Conservation (phyloP, 2,329 filamentous ascomycete genomes). For the Microdochium bolleyi region DNA sequence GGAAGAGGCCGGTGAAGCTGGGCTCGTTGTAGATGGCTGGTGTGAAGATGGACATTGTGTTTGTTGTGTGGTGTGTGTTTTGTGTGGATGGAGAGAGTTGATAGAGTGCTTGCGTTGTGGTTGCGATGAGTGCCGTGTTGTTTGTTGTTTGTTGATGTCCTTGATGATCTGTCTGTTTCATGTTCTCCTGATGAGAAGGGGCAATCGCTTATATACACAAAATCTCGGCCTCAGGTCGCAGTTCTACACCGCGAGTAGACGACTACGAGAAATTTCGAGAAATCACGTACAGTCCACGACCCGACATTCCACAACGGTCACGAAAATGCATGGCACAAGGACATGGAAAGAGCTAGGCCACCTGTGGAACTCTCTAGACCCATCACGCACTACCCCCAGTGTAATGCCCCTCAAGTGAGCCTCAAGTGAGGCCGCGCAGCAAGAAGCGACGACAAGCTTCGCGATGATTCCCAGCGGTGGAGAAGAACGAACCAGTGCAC, state of each 20-base stretch:
- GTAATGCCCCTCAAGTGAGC: no score
- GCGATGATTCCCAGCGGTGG: no score
- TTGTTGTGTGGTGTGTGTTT: not conserved
- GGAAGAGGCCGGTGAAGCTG: conserved; percentile 3
- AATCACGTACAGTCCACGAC: not conserved
- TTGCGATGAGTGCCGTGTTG: not conserved
- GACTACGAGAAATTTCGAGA: not conserved
- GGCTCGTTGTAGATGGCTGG: conserved; percentile 2
- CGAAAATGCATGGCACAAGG: no score
- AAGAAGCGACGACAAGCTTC: no score
- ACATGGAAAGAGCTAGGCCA: no score
- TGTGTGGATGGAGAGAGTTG: not conserved
- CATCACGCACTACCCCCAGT: no score
- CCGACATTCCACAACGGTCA: no score
- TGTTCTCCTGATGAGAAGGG: not conserved
- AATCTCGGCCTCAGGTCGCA: not conserved
- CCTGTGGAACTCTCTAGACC: no score
- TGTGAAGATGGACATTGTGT: conserved; percentile 2
- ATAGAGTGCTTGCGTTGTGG: not conserved
- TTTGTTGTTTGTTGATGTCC: not conserved
- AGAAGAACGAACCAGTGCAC: no score
- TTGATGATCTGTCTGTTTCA: not conserved
- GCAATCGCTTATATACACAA: not conserved
- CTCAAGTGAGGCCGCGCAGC: no score
- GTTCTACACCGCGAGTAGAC: not conserved